Evolutionary conservation across 768 basidiomycete species (phyloP), one percentile per base, ranked within the genome.

Genomic region (Crepidotus variabilis): DNA sequence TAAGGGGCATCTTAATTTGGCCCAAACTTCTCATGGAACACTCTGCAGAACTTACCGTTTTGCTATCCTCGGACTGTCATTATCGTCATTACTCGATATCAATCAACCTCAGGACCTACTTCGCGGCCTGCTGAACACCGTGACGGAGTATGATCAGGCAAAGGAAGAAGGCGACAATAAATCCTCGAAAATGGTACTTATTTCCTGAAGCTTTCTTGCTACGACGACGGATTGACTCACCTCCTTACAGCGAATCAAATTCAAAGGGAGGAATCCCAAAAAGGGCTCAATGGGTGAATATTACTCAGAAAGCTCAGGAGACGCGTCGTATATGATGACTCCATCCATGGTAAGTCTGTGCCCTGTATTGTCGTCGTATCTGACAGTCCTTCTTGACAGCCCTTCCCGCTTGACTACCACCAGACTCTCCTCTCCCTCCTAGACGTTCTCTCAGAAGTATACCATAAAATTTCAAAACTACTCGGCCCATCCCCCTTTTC

Each of bases 321-420:
- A 90, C 57, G 71, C 85, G 6, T 85, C 88, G 1, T 91, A 86
- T 65, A 81, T 92, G 55, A 75, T 88, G 58, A 76, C 80, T 43
- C 90, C 88, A 0, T 87, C 91, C 66, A 83, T 90, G 67, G 91
- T 91, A 59, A 61, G 84, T 75, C 2, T 55, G n/a, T 57, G 18
- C 32, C 47, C 20, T 35, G 39, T 18, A 9, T 33, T 8, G 52
- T 8, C 55, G 18, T 39, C 23, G 36, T 9, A 23, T 35, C 18
- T 47, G 23, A 49, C n/a, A 18, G 21, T 33, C 39, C 20, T 22
- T 55, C 23, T 28, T 10, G 47, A 58, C 22, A 94, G 92, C 89
- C 93, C n/a, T 95, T 94, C 71, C 76, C 87, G 2, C 69, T 95
- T 54, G 93, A 95, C 70, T 95, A 96, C 67, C 87, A 91, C 61